These are phyloP conservation scores for Brasenia schreberi DNA, from an alignment of 164 flowering plant species.

Conservation along the genomic window DNA sequence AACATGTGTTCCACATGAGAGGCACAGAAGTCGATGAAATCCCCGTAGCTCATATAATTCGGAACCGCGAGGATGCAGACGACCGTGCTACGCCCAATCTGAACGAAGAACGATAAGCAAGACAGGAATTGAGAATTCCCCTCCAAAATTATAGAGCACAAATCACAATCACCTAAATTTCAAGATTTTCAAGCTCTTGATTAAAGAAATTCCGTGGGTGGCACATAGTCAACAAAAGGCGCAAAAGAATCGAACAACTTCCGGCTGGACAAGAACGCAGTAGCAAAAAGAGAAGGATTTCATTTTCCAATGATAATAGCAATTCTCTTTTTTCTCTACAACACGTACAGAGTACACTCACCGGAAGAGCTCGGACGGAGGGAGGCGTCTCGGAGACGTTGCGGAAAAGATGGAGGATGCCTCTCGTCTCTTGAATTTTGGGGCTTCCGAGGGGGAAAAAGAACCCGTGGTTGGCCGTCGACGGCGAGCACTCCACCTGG, in stretches of 20 bases:
- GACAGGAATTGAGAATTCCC: not conserved
- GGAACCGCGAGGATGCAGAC: conserved; percentile 83
- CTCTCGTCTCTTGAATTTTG: conserved; percentile 40
- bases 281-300: not conserved
- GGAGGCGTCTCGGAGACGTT: conserved; percentile 18
- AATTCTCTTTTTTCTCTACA: too few species aligned
- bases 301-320: not conserved
- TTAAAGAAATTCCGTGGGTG: not conserved
- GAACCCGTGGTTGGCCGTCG: not conserved
- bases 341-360: not conserved
- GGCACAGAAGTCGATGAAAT: conserved; percentile 57
- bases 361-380: conserved; percentile 9
- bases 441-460: conserved; percentile 4
- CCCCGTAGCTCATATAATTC: conserved; percentile 47
- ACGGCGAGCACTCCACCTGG: not conserved
- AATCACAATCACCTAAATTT: not conserved
- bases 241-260: not conserved
- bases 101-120: not conserved
- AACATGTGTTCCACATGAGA: conserved; percentile 30
- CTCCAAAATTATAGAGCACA: not conserved
- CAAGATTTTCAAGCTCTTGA: not conserved
- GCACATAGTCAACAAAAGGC: not conserved
- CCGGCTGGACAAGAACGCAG: not conserved
- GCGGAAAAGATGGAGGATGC: conserved; percentile 77
- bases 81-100: conserved; percentile 16